Percentiles rank a stretch among this genome's conserved stretches.
Conservation (phyloP, 257 asterid genomes). For the Solanum okadae region DNA sequence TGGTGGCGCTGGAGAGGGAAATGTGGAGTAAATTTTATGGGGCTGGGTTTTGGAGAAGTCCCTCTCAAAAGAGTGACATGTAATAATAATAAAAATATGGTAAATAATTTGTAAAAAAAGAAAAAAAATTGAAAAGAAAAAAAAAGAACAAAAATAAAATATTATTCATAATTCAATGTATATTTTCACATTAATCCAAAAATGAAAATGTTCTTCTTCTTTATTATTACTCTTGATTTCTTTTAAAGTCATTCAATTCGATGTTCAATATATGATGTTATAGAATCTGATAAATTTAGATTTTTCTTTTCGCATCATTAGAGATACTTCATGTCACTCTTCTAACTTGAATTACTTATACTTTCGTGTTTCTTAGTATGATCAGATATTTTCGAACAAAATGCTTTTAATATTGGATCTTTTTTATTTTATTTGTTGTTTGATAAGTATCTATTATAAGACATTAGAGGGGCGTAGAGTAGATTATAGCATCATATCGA, state of each 20-base stretch:
- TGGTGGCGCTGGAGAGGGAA: slow-evolving; percentile 60
- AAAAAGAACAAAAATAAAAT: no score
- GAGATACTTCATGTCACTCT: no score
- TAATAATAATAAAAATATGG: neutral
- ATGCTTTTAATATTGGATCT: no score
- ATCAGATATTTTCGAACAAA: fast-evolving
- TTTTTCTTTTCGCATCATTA: no score
- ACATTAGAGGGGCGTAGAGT: no score
- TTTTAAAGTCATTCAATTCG: no score
- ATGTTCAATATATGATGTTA: fast-evolving
- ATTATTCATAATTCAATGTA: neutral
- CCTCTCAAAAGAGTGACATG: slow-evolving; percentile 38
- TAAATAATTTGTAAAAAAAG: neutral
- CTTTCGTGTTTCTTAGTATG: no score
- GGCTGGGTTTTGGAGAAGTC: slow-evolving; percentile 81
- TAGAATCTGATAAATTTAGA: no score
- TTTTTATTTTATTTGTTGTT: neutral
- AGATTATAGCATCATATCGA: no score
- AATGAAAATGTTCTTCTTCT: neutral
- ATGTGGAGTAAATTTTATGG: slow-evolving; percentile 59
- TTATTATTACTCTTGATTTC: neutral
- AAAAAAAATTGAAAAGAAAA: neutral
- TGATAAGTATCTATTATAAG: no score
- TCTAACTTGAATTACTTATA: no score
- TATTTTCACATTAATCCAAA: neutral